phyloP scores from a whole-genome alignment of 495 filamentous ascomycete genomes.

The Penicillium pulvis region DNA sequence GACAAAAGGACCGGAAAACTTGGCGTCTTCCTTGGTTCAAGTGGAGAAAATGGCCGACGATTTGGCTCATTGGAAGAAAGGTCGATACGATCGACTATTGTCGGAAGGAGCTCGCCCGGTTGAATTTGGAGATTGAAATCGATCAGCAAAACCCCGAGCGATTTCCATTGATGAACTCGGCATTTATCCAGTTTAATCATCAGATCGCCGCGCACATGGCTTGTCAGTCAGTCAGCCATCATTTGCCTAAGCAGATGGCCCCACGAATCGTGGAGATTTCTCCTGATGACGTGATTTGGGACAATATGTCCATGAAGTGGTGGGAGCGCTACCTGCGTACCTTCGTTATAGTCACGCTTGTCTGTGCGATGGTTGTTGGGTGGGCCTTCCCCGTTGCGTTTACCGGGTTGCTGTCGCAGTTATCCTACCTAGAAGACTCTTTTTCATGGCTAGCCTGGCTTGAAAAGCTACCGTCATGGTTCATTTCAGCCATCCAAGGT shows the following conservation, averaged over 20 bases:
- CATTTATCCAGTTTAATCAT: slow-evolving; percentile 98
- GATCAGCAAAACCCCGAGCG: slow-evolving; percentile 86
- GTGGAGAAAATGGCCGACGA: slow-evolving; percentile 77
- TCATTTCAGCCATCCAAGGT: slow-evolving; percentile 79
- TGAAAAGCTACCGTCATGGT: slow-evolving; percentile 57
- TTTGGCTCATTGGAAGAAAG: slow-evolving; percentile 84
- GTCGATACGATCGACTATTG: slow-evolving; percentile 95
- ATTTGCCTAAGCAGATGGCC: slow-evolving; percentile 91
- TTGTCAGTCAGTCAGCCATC: slow-evolving; percentile 88
- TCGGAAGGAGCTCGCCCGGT: slow-evolving; percentile 79
- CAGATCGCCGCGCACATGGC: slow-evolving; percentile 98
- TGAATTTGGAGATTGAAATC: slow-evolving; percentile 91
- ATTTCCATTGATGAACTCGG: slow-evolving; percentile 94
- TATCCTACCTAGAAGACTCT: slow-evolving; percentile 64
- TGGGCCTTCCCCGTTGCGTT: slow-evolving; percentile 93
- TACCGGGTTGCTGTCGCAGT: slow-evolving; percentile 77
- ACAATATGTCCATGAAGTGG: slow-evolving; percentile 97
- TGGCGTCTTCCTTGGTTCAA: slow-evolving; percentile 79
- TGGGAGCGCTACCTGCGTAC: slow-evolving; percentile 85
- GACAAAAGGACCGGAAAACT: slow-evolving; percentile 79
- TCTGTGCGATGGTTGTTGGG: slow-evolving; percentile 76
- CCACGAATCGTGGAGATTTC: slow-evolving; percentile 91
- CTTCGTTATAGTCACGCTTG: slow-evolving; percentile 62
- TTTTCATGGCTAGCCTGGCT: slow-evolving; percentile 75
- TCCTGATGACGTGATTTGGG: slow-evolving; percentile 93